Conservation (phyloP, 306 rosid species). For the Lithocarpus polystachyus region DNA sequence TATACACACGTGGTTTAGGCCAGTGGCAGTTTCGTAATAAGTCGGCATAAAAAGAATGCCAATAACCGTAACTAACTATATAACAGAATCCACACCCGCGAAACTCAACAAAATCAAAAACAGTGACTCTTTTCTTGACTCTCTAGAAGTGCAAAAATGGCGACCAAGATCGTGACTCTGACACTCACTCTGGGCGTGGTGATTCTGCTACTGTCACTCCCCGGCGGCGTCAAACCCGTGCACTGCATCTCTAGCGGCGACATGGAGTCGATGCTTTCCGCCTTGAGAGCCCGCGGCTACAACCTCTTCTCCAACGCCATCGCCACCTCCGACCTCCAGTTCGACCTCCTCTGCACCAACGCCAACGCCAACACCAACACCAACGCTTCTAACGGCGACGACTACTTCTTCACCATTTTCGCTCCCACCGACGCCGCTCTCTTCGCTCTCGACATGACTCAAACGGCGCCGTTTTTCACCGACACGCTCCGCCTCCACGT, state of each 20-base stretch:
- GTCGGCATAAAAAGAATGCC: too few relatives aligned
- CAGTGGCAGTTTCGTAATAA: too few relatives aligned
- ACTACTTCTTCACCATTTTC: slow-evolving; percentile 48
- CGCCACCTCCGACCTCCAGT: slow-evolving; percentile 55
- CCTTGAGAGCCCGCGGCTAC: slow-evolving; percentile 53
- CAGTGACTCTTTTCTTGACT: too few relatives aligned
- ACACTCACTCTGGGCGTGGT: neutral
- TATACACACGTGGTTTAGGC: too few relatives aligned
- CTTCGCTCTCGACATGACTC: slow-evolving; percentile 59
- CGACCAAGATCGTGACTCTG: neutral
- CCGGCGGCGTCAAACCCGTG: neutral
- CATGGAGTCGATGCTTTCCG: slow-evolving; percentile 43
- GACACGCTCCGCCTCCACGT: slow-evolving; percentile 60
- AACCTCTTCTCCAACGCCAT: slow-evolving; percentile 66
- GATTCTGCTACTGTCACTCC: neutral
- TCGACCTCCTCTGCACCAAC: slow-evolving; percentile 25
- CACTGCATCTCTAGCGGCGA: slow-evolving; percentile 32
- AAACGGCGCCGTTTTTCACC: slow-evolving; percentile 43
- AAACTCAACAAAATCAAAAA: too few relatives aligned
- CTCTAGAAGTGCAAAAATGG: too few relatives aligned
- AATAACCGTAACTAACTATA: too few relatives aligned
- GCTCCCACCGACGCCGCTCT: slow-evolving; percentile 65
- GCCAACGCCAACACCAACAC: neutral
- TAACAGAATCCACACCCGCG: too few relatives aligned
- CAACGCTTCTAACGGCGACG: neutral